Conservation (phyloP, 768 basidiomycete genomes). For the Naganishia onofrii region DNA sequence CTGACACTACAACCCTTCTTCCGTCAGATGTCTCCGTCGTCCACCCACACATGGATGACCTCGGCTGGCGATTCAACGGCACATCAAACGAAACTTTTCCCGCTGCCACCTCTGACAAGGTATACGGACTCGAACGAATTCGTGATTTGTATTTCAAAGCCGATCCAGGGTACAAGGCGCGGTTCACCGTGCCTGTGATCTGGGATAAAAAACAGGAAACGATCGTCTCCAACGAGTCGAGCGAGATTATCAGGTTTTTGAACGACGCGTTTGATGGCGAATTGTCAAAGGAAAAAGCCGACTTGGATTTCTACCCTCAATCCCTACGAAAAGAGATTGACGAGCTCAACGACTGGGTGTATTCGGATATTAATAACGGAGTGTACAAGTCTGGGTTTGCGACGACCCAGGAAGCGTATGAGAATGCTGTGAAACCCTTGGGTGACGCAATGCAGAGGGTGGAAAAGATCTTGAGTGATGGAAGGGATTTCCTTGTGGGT, state of each 20-base stretch:
- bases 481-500: conserved; percentile 82
- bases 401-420: conserved; percentile 73
- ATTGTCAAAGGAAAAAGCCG: conserved; percentile 62
- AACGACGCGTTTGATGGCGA: conserved; percentile 73
- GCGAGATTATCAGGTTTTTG: conserved; percentile 91
- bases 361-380: conserved; percentile 53
- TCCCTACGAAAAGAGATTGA: conserved; percentile 73
- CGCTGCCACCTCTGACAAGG: conserved; percentile 70
- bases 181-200: conserved; percentile 62
- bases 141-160: conserved; percentile 81
- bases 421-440: conserved; percentile 67
- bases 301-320: conserved; percentile 72
- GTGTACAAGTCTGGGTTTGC: conserved; percentile 89
- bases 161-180: conserved; percentile 67
- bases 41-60: conserved; percentile 76
- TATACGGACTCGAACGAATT: conserved; percentile 68
- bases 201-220: conserved; percentile 87
- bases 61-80: conserved; percentile 84
- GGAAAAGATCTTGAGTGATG: conserved; percentile 68
- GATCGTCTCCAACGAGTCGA: conserved; percentile 87
- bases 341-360: conserved; percentile 65
- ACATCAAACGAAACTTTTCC: conserved; percentile 58
- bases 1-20: not conserved
- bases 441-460: conserved; percentile 76
- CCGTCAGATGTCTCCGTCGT: conserved; percentile 71